These are phyloP conservation scores for Annona squamosa DNA, from an alignment of 164 flowering plant genomes.

Conservation along the genomic window DNA sequence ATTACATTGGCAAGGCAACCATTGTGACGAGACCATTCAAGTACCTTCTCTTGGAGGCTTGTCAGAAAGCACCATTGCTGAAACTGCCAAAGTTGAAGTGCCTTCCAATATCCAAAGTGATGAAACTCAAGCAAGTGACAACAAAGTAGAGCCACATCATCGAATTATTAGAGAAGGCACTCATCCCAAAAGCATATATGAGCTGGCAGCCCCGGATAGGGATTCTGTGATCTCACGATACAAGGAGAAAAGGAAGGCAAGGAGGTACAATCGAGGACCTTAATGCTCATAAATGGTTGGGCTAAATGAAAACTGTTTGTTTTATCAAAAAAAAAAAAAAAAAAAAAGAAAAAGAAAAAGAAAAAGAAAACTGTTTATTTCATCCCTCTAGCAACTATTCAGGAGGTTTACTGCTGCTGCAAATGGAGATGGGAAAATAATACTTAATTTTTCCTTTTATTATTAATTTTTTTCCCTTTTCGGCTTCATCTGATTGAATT, in stretches of 20 bases:
- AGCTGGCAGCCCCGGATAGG: constrained; percentile 38
- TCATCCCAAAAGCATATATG: not conserved
- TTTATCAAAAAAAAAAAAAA: too few relatives aligned
- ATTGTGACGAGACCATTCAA: constrained; percentile 22
- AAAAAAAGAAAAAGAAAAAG: too few relatives aligned
- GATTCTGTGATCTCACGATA: constrained; percentile 65
- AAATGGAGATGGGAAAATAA: not conserved
- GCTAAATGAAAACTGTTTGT: not conserved
- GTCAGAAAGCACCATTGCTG: constrained; percentile 21
- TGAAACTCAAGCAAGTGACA: constrained; percentile 13
- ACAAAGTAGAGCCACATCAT: constrained; percentile 13
- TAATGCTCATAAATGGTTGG: not conserved
- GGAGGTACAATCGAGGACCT: constrained; percentile 36
- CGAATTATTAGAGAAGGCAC: constrained; percentile 9
- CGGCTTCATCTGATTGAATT: not conserved
- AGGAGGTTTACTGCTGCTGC: not conserved
- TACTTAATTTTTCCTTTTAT: too few relatives aligned
- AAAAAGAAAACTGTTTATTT: too few relatives aligned
- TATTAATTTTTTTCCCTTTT: too few relatives aligned
- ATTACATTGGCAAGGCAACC: constrained; percentile 23
- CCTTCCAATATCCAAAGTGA: constrained; percentile 18
- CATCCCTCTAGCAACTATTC: not conserved
- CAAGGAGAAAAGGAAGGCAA: constrained; percentile 77
- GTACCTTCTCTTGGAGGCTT: constrained; percentile 12
- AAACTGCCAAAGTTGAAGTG: constrained; percentile 28